Evolutionary conservation across 2,329 filamentous ascomycete genomes (phyloP).

Genomic region (Phialemonium atrogriseum): DNA sequence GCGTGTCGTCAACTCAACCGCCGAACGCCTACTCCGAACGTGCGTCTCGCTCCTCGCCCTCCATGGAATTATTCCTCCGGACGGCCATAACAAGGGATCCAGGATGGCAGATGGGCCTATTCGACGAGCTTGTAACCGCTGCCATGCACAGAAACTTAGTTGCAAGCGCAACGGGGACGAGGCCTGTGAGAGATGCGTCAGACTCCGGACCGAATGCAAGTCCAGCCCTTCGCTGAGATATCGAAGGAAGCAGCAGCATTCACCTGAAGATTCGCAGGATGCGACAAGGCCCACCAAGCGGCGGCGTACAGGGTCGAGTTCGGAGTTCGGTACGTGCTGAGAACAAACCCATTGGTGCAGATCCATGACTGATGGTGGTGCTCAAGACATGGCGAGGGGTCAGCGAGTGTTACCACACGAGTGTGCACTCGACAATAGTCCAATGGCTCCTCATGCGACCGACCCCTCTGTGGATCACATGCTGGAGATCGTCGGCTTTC

Average conservation of each 20-base stretch:
- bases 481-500: too few relatives aligned
- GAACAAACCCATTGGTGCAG: too few relatives aligned
- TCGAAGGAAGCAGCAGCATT: constrained; percentile 16
- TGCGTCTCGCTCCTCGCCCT: too few relatives aligned
- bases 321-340: constrained; percentile 3
- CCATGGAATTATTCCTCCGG: too few relatives aligned
- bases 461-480: too few relatives aligned
- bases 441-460: too few relatives aligned
- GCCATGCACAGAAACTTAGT: constrained; percentile 36
- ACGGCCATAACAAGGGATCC: too few relatives aligned
- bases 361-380: not conserved
- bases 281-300: not conserved
- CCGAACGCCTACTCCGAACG: too few relatives aligned
- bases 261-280: constrained; percentile 11
- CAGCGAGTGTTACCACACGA: too few relatives aligned
- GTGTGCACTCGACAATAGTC: too few relatives aligned
- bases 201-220: constrained; percentile 32
- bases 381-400: not conserved
- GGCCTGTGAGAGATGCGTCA: constrained; percentile 32
- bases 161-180: constrained; percentile 33
- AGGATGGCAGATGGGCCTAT: constrained; percentile 6
- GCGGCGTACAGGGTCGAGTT: not conserved
- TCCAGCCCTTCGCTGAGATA: constrained; percentile 30
- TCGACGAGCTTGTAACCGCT: constrained; percentile 38
- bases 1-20: too few relatives aligned